phyloP scores from a whole-genome alignment of 2,329 filamentous ascomycete species.

The Fusarium caatingaense region DNA sequence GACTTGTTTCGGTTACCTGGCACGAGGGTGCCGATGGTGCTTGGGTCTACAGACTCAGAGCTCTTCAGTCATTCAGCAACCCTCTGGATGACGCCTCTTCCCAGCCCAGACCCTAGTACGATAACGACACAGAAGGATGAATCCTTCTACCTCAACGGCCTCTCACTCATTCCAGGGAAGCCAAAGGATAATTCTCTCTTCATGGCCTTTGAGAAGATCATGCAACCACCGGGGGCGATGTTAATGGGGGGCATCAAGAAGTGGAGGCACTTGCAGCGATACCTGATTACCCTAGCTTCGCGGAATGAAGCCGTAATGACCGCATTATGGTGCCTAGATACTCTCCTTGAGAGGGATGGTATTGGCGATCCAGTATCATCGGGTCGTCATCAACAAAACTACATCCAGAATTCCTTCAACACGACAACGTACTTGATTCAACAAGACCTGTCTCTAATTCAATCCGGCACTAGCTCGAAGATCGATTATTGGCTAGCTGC shows the following conservation, averaged over 20 bases:
- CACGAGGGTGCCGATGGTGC: background rate
- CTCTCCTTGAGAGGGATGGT: background rate
- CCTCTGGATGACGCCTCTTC: background rate
- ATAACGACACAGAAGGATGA: background rate
- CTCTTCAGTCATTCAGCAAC: background rate
- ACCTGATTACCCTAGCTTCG: background rate
- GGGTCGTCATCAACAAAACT: background rate
- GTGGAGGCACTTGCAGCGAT: slow-evolving; percentile 1
- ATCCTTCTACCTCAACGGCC: background rate
- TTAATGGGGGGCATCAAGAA: slow-evolving; percentile 10
- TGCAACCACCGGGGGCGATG: slow-evolving; percentile 9
- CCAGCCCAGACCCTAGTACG: background rate
- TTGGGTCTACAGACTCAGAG: background rate
- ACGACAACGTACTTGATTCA: background rate
- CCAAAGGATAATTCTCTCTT: background rate
- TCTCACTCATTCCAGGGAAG: accelerated
- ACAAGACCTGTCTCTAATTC: accelerated
- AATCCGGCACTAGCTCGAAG: background rate
- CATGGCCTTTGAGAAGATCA: background rate
- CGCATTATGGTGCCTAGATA: background rate
- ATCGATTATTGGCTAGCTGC: slow-evolving; percentile 1
- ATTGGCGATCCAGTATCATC: background rate
- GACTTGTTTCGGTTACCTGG: no score
- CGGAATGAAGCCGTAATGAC: background rate
- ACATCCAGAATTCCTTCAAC: background rate